phyloP scores from a whole-genome alignment of 202 grass and related monocot genomes.

The Carex arenaria region DNA sequence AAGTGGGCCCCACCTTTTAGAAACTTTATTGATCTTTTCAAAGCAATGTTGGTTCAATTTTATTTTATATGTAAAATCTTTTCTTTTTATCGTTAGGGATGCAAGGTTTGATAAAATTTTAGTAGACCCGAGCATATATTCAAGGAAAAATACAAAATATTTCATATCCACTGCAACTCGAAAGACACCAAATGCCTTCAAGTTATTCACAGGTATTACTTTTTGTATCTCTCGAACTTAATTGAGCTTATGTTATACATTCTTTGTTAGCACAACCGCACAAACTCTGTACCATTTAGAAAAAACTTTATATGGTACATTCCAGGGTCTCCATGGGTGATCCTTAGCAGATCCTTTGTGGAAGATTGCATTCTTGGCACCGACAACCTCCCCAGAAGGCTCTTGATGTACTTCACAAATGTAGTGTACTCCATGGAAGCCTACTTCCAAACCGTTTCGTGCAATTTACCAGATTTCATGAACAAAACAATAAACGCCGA shows the following conservation, averaged over 20 bases:
- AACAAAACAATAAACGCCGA: slow-evolving; percentile 59
- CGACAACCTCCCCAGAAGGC: slow-evolving; percentile 62
- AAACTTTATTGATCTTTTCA: not conserved
- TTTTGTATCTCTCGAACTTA: not conserved
- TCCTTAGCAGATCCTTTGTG: slow-evolving; percentile 62
- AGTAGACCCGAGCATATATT: slow-evolving; percentile 59
- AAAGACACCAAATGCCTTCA: slow-evolving; percentile 65
- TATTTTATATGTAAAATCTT: not conserved
- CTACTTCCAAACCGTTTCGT: slow-evolving; percentile 86
- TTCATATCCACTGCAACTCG: slow-evolving; percentile 35
- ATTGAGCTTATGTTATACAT: not conserved
- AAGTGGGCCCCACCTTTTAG: not conserved
- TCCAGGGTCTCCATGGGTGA: slow-evolving; percentile 84
- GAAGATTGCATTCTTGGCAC: slow-evolving; percentile 54
- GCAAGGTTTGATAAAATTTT: slow-evolving; percentile 64
- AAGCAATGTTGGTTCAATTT: not conserved
- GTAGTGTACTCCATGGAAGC: slow-evolving; percentile 62
- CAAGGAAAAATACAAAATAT: slow-evolving; percentile 24
- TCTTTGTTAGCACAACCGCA: not conserved
- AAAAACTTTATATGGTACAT: not conserved
- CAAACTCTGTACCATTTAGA: not conserved
- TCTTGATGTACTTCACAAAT: slow-evolving; percentile 81
- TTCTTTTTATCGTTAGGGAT: slow-evolving; percentile 27
- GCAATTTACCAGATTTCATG: slow-evolving; percentile 52
- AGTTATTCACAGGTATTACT: slow-evolving; percentile 68